Evolutionary conservation across 2,329 filamentous ascomycete genomes (phyloP).

Genomic region (Exophiala lecanii-corni): DNA sequence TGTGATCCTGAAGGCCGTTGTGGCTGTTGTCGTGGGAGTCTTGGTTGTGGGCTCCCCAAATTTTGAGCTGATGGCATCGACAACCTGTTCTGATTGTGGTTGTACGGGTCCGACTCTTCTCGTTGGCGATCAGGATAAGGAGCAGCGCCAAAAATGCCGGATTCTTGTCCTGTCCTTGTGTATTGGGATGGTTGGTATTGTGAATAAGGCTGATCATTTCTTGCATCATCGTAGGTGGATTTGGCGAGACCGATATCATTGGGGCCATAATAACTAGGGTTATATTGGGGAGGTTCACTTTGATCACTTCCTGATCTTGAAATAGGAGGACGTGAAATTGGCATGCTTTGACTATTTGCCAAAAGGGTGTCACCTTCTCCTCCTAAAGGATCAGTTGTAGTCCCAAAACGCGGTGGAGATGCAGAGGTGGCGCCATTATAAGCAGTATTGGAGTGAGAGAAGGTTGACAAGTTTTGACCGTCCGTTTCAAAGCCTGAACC

Average conservation of each 20-base stretch:
- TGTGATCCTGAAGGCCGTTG: background rate
- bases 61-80: background rate
- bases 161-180: background rate
- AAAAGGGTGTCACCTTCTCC: conserved; percentile 39
- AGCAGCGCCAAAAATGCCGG: background rate
- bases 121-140: background rate
- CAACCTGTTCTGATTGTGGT: background rate
- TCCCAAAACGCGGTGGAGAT: conserved; percentile 7
- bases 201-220: conserved; percentile 3
- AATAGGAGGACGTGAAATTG: conserved; percentile 20
- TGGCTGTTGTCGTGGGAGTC: background rate
- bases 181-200: conserved; percentile 1
- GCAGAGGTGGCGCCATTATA: conserved; percentile 9
- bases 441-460: conserved; percentile 4
- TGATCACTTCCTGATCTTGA: conserved; percentile 4
- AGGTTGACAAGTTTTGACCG: conserved; percentile 13
- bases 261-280: conserved; percentile 9
- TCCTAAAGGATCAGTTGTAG: conserved; percentile 11
- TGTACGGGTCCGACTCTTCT: background rate
- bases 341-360: conserved; percentile 36
- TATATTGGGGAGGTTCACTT: conserved; percentile 2
- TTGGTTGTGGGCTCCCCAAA: background rate
- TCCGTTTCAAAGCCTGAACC: conserved; percentile 9
- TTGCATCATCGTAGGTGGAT: conserved; percentile 17
- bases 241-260: conserved; percentile 22